Evolutionary conservation across 2,329 filamentous ascomycete species (phyloP).

Genomic region (Metarhizium anisopliae): DNA sequence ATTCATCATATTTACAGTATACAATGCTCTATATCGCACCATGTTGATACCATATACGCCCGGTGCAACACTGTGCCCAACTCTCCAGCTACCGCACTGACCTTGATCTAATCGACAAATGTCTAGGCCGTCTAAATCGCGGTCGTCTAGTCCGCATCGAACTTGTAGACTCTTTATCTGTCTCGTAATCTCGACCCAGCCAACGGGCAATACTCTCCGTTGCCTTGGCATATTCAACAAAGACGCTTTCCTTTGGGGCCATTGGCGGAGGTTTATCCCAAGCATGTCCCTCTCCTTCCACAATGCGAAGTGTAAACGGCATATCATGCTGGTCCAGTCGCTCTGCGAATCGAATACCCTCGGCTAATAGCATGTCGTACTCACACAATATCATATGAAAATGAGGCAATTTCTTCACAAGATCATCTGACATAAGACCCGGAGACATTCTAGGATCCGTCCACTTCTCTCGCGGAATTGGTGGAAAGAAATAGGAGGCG

Average conservation of each 20-base stretch:
- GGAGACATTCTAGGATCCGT: conserved; percentile 49
- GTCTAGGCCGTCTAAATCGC: conserved; percentile 21
- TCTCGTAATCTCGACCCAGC: conserved; percentile 29
- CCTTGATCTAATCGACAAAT: conserved; percentile 22
- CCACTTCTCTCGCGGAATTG: conserved; percentile 34
- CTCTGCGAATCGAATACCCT: conserved; percentile 52
- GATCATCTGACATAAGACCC: conserved; percentile 42
- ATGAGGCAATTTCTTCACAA: conserved; percentile 43
- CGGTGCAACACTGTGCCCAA: background rate
- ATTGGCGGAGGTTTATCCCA: conserved; percentile 41
- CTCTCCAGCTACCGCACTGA: conserved; percentile 18
- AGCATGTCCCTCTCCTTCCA: conserved; percentile 35
- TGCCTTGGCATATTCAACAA: conserved; percentile 36
- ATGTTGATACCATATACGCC: background rate
- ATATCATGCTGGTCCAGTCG: conserved; percentile 35
- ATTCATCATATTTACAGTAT: background rate
- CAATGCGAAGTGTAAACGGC: conserved; percentile 30
- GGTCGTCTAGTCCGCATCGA: conserved; percentile 25
- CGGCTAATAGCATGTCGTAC: conserved; percentile 54
- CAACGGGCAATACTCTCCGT: conserved; percentile 31
- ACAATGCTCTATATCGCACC: background rate
- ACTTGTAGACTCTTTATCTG: conserved; percentile 24
- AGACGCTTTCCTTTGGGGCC: conserved; percentile 32
- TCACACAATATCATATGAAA: conserved; percentile 54
- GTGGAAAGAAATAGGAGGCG: conserved; percentile 49